Evolutionary conservation across 2,329 filamentous ascomycete genomes (phyloP).

Genomic region (Fusarium sp.): DNA sequence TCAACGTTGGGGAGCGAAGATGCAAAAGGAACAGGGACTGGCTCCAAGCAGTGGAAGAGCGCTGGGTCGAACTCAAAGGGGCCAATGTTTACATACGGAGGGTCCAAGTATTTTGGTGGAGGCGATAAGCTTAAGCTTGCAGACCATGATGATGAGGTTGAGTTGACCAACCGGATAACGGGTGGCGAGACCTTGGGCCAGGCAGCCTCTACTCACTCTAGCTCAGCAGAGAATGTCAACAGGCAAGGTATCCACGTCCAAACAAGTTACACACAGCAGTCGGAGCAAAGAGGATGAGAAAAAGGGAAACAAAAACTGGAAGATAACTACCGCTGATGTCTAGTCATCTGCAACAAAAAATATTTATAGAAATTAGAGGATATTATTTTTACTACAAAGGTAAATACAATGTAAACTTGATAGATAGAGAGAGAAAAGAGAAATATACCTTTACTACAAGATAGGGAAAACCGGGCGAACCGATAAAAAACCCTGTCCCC

Average conservation of each 20-base stretch:
- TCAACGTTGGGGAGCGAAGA: background rate
- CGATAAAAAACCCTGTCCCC: background rate
- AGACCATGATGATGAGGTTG: background rate
- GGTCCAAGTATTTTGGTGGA: background rate
- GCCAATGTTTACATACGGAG: background rate
- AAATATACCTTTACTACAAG: fast-evolving
- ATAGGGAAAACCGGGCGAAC: background rate
- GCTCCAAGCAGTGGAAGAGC: background rate
- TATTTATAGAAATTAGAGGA: too few species aligned
- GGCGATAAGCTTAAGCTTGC: background rate
- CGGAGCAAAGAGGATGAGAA: background rate
- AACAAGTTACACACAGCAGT: background rate
- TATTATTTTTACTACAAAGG: too few species aligned
- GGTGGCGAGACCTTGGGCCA: background rate
- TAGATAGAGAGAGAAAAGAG: background rate
- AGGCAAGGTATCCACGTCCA: background rate
- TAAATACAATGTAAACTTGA: too few species aligned
- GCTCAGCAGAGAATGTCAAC: background rate
- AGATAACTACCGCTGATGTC: too few species aligned
- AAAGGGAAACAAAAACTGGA: too few species aligned
- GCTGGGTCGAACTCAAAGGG: background rate
- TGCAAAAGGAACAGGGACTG: background rate
- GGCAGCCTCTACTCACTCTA: background rate
- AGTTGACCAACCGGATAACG: background rate
- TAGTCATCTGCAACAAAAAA: too few species aligned